Conservation (phyloP, 2,329 filamentous ascomycete species). For the Fusarium haematococcum region DNA sequence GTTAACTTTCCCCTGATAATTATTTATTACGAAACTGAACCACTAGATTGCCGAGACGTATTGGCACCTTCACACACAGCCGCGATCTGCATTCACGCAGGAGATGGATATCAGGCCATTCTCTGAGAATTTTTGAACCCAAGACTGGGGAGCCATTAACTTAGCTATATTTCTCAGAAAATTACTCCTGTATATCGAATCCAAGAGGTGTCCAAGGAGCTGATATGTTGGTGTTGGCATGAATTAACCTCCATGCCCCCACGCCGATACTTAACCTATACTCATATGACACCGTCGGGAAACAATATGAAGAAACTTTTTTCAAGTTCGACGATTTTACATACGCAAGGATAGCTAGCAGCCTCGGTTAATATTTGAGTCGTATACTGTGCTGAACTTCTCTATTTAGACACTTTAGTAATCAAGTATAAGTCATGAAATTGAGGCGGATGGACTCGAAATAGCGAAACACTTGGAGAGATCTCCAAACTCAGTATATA, state of each 20-base stretch:
- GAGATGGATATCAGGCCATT: background rate
- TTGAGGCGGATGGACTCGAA: background rate
- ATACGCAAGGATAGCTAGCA: background rate
- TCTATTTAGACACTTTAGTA: background rate
- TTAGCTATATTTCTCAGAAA: background rate
- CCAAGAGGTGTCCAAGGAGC: background rate
- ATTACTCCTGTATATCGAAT: background rate
- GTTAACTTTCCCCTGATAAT: background rate
- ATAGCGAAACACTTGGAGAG: background rate
- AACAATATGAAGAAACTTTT: background rate
- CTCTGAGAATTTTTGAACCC: background rate
- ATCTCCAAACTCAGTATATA: background rate
- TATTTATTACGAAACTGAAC: background rate
- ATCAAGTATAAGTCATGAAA: background rate
- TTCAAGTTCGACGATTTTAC: background rate
- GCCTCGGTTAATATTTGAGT: background rate
- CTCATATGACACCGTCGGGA: background rate
- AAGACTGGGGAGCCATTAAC: background rate
- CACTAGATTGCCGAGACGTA: background rate
- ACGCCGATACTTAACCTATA: background rate
- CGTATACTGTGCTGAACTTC: no score
- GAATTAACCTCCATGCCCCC: background rate
- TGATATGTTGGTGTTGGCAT: background rate
- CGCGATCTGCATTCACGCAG: background rate
- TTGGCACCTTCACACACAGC: background rate